Conservation (phyloP, 768 basidiomycete species). For the Leccinum variicolor region DNA sequence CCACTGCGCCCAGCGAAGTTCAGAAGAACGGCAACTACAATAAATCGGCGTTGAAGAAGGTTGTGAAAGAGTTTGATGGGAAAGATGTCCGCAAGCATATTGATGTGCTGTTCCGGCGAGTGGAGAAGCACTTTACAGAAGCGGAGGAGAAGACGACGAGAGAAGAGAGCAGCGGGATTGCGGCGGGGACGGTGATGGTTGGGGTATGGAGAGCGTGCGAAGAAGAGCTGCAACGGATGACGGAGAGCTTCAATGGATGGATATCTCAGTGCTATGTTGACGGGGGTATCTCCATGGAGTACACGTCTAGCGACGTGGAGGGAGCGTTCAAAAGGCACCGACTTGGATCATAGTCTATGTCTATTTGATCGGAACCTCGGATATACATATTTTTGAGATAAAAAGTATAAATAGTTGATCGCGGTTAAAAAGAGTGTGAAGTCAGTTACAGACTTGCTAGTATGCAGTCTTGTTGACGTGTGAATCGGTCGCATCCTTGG, state of each 20-base stretch:
- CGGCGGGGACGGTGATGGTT: conserved; percentile 64
- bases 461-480: conserved; percentile 6
- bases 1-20: conserved; percentile 74
- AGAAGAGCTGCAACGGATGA: conserved; percentile 73
- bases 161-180: conserved; percentile 51
- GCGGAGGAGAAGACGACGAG: conserved; percentile 62
- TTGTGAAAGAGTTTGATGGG: conserved; percentile 76
- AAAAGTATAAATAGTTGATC: neutral
- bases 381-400: conserved; percentile 9
- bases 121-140: conserved; percentile 95
- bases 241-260: conserved; percentile 61
- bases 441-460: conserved; percentile 7
- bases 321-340: conserved; percentile 70
- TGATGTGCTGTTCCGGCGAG: conserved; percentile 83
- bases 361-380: conserved; percentile 3
- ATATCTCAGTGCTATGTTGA: conserved; percentile 81
- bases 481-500: conserved; percentile 10
- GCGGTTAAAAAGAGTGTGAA: neutral
- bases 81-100: conserved; percentile 91
- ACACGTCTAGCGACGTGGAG: conserved; percentile 70
- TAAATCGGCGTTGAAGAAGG: conserved; percentile 75
- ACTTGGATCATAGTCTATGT: conserved; percentile 21
- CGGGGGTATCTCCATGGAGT: conserved; percentile 70
- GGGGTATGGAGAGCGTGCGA: conserved; percentile 93
- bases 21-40: conserved; percentile 71